Evolutionary conservation across 2,329 filamentous ascomycete genomes (phyloP), one percentile per base, ranked within the genome.

Genomic region (Thyridium curvatum): DNA sequence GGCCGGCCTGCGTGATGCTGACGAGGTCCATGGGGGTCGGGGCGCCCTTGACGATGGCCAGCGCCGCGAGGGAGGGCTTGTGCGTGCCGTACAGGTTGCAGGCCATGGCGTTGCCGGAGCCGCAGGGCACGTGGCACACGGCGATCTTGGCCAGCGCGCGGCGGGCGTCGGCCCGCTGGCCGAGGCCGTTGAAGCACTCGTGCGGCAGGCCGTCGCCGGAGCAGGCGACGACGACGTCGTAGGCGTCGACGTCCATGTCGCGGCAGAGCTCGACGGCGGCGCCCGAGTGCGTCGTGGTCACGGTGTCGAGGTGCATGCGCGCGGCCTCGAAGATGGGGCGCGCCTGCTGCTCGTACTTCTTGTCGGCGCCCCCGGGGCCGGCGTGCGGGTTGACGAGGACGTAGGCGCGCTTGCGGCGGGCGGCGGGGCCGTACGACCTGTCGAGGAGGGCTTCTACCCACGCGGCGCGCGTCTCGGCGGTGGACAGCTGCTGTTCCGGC

Each of bases 131-230:
- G 54, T 95, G 87, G 16, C 82, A 83, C 2, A 98, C 80, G 1
- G 93, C 86, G 12, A 97, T 65, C 52, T 82, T 85, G 16, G 71
- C 66, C 43, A 98, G 65, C 0, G 91, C 93, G 40, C 74, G 74
- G 26, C 72, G 69, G 15, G 89, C 89, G 61, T 96, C 86, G 4
- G 72, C 56, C 30, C 88, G 81, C 61, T 79, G 83, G 12, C 78
- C 89, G 26, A 98, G 66, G 0, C 93, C 93, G 56, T 98, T 97
- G 68, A 96, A 95, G 8, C 95, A 84, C 61, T 98, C 93, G 57
- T 95, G 84, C 0, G 88, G 84, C 30, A 95, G 71, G 9, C 93
- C 93, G 52, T 98, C 93, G 4, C 93, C 93, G 1, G 91, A 96
- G 56, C 88, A 93, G 45, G 87, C 86, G 18, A 91, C 80, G 12